phyloP scores from a whole-genome alignment of 2,329 filamentous ascomycete genomes.

The Rutstroemia sp. region DNA sequence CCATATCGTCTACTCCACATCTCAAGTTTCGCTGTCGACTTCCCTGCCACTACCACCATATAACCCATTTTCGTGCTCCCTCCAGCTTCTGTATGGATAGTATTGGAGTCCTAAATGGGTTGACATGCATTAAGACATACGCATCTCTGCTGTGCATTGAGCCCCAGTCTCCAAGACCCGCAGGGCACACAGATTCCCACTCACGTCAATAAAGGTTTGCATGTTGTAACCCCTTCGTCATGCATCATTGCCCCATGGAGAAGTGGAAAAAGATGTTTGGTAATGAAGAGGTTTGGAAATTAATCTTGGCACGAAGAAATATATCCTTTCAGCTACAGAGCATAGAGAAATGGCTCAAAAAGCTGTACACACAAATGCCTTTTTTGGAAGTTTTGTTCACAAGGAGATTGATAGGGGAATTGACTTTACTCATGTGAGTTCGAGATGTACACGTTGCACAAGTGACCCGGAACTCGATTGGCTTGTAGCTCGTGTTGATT shows the following conservation, averaged over 20 bases:
- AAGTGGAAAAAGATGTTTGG: slow-evolving; percentile 52
- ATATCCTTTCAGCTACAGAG: slow-evolving; percentile 38
- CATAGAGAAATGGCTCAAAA: slow-evolving; percentile 34
- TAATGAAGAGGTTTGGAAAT: slow-evolving; percentile 44
- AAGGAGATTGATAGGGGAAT: background rate
- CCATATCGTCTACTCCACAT: too few species aligned
- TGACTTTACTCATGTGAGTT: background rate
- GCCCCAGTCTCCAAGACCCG: too few species aligned
- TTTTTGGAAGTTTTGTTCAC: slow-evolving; percentile 13
- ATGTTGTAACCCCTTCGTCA: slow-evolving; percentile 46
- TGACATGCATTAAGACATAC: too few species aligned
- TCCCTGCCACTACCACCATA: too few species aligned
- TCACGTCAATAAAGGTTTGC: slow-evolving; percentile 9
- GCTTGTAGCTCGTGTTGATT: slow-evolving; percentile 24
- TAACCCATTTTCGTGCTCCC: too few species aligned
- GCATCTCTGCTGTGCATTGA: too few species aligned
- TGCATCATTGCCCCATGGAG: slow-evolving; percentile 50
- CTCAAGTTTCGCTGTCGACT: too few species aligned
- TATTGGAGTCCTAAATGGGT: too few species aligned
- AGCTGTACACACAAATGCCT: slow-evolving; percentile 47
- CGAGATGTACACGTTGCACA: background rate
- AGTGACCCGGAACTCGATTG: background rate
- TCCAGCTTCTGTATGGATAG: too few species aligned
- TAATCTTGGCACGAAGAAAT: slow-evolving; percentile 43
- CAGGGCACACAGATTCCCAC: too few species aligned